Evolutionary conservation across 2,329 filamentous ascomycete genomes (phyloP), one percentile per base, ranked within the genome.

Genomic region (Rhinocladiella similis): DNA sequence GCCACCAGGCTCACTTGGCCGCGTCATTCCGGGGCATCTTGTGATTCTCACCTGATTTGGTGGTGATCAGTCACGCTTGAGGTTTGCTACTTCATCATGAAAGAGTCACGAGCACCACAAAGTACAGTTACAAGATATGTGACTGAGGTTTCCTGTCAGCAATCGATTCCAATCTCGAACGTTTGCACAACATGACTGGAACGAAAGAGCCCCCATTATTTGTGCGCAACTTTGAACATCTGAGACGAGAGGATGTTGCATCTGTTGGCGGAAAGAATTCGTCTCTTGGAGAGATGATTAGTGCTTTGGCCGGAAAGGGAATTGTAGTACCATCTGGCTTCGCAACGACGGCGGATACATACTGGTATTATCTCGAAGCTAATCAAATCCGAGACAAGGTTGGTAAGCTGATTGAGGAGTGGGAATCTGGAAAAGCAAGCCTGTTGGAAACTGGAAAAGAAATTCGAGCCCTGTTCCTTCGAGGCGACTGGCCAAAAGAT

Each of bases 211-310:
- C 35, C 3, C 35, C 35, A 38, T 33, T 50, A 27, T 54, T 63
- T 7, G 58, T 63, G 20, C 58, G 58, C 27, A 64, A 65, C 22
- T 69, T 70, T 52, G 61, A 67, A 41, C 47, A 61, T 18, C 56
- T 69, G 13, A 42, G 13, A 16, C 61, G 62, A 59, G 36, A 56
- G 25, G 68, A 70, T 63, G 68, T 62, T 18, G 60, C 57, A 25
- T 46, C 70, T 6, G 72, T 73, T 5, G 72, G 72, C 14, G 71
- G 72, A 6, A 74, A 74, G 61, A 74, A 73, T 49, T 68, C 71
- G 12, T 74, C 72, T 1, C 58, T 73, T 18, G 72, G 72, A 3
- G 72, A 74, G 59, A 73, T 74, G 70, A 72, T 74, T 50, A 55
- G 65, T 19, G 50, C 62, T 22, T 69, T 73, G 5, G 56, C 29